These are phyloP conservation scores for Hirsutella minnesotensis DNA, from an alignment of 2,329 filamentous ascomycete species.

Conservation along the genomic window DNA sequence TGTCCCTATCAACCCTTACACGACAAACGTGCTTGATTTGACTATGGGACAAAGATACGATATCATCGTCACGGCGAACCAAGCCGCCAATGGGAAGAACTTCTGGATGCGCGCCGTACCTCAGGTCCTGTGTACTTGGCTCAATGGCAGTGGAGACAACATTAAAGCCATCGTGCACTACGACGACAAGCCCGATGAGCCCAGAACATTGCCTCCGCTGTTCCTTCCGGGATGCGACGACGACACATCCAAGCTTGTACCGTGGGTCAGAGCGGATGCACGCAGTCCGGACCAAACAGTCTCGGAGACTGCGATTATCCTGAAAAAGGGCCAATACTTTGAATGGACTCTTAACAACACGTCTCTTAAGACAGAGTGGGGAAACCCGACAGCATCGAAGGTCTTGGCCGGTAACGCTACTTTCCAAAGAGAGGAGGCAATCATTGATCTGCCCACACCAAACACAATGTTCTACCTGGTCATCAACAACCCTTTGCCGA, in stretches of 20 bases:
- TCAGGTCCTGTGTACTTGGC: not conserved
- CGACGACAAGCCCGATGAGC: not conserved
- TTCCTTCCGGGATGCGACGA: not conserved
- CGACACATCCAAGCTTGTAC: not conserved
- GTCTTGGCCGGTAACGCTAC: constrained; percentile 8
- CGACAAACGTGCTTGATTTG: constrained; percentile 35
- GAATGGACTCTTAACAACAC: constrained; percentile 15
- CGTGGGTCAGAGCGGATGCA: not conserved
- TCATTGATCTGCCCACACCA: constrained; percentile 15
- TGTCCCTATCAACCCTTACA: constrained; percentile 44
- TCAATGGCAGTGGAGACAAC: not conserved
- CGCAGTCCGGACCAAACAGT: not conserved
- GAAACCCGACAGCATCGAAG: constrained; percentile 14
- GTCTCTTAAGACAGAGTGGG: constrained; percentile 18
- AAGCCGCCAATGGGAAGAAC: constrained; percentile 13
- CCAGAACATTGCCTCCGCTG: not conserved
- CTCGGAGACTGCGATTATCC: not conserved
- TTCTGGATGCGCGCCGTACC: constrained; percentile 34
- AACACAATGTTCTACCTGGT: constrained; percentile 19
- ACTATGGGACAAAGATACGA: constrained; percentile 33
- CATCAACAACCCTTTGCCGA: constrained; percentile 11
- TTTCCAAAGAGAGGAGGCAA: constrained; percentile 13
- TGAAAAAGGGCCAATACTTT: not conserved
- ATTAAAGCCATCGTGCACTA: constrained; percentile 1
- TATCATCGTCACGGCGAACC: constrained; percentile 29